Percentiles rank a stretch among this genome's conserved stretches.
phyloP scores from a whole-genome alignment of 2,329 filamentous ascomycete genomes.

The Metarhizium brunneum region DNA sequence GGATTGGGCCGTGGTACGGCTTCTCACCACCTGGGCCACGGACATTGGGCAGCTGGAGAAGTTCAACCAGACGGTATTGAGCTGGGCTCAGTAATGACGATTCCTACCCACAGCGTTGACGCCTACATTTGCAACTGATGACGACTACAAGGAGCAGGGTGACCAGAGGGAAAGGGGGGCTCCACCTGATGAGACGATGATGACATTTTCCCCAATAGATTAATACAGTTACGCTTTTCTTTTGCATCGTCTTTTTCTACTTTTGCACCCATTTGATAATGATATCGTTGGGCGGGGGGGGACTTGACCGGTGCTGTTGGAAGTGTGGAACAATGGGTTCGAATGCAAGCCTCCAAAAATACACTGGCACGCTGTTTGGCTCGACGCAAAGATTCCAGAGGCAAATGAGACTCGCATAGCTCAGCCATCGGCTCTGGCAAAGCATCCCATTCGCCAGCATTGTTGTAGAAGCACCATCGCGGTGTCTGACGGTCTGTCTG shows the following conservation, averaged over 20 bases:
- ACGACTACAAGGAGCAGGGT: background rate
- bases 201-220: too few relatives aligned
- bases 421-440: background rate
- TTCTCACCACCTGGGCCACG: constrained; percentile 43
- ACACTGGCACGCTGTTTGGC: too few relatives aligned
- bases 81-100: constrained; percentile 8
- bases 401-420: background rate
- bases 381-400: background rate
- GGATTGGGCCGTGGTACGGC: constrained; percentile 29
- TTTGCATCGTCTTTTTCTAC: too few relatives aligned
- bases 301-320: too few relatives aligned
- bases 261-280: too few relatives aligned
- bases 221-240: too few relatives aligned
- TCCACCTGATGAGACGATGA: background rate
- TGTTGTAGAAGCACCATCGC: background rate
- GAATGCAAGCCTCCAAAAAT: too few relatives aligned
- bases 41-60: constrained; percentile 30
- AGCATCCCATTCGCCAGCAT: background rate
- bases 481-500: background rate
- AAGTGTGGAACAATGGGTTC: too few relatives aligned
- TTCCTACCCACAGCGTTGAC: background rate
- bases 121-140: background rate
- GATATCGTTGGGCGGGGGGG: too few relatives aligned
- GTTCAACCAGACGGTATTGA: constrained; percentile 20
- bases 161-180: background rate